Percentiles rank a stretch among this genome's conserved stretches.
Evolutionary conservation across 2,329 filamentous ascomycete genomes (phyloP).

Genomic region (Juglanconis oblonga): DNA sequence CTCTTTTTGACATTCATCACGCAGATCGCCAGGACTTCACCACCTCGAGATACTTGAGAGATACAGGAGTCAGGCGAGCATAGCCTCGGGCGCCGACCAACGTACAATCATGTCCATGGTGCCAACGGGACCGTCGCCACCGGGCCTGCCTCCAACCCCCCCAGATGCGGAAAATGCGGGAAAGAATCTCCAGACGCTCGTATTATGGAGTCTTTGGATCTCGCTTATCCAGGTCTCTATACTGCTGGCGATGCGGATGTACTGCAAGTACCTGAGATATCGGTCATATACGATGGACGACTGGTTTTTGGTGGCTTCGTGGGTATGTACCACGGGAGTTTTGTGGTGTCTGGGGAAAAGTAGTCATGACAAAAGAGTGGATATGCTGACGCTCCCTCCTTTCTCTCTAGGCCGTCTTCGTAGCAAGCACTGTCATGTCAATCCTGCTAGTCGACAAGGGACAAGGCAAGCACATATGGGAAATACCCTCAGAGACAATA

Average conservation of each 20-base stretch:
- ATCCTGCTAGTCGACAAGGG: background rate
- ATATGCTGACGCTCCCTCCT: background rate
- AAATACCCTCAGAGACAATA: background rate
- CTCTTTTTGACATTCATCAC: too few species aligned
- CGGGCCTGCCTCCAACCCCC: background rate
- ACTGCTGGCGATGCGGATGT: background rate
- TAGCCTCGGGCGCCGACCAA: too few species aligned
- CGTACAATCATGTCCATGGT: background rate
- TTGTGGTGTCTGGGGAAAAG: background rate
- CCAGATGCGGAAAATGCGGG: background rate
- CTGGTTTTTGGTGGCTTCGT: background rate
- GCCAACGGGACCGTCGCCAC: background rate
- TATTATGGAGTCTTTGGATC: background rate
- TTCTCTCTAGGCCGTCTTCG: background rate
- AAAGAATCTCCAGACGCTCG: background rate
- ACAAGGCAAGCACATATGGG: background rate
- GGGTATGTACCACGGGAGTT: background rate
- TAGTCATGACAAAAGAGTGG: background rate
- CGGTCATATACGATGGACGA: background rate
- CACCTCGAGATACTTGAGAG: too few species aligned
- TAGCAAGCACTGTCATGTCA: background rate
- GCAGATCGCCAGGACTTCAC: too few species aligned
- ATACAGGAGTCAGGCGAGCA: too few species aligned
- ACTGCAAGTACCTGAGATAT: background rate
- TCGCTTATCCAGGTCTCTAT: background rate